Conservation (phyloP, 2,329 filamentous ascomycete species). For the Pestalotiopsis sp. region DNA sequence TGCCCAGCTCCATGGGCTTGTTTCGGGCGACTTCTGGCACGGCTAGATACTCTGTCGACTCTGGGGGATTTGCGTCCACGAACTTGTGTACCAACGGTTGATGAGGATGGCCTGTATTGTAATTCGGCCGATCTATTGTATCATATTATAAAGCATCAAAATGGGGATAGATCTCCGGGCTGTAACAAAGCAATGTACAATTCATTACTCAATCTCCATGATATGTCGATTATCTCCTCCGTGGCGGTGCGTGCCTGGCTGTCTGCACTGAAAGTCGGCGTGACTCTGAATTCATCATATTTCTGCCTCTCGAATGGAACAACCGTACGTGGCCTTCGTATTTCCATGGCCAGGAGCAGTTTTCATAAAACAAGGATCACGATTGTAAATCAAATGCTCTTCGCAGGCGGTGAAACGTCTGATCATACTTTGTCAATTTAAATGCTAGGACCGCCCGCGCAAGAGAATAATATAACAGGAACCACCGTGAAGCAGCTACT, state of each 20-base stretch:
- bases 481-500: neutral
- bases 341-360: no score
- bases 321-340: no score
- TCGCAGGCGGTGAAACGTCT: neutral
- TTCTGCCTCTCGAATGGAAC: no score
- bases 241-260: no score
- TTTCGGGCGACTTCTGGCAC: neutral
- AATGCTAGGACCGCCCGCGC: neutral
- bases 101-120: neutral
- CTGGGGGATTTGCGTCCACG: neutral
- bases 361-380: no score
- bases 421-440: neutral
- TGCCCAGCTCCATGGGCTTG: neutral
- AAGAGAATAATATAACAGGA: neutral
- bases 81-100: neutral
- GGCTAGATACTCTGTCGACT: neutral
- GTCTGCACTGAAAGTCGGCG: neutral
- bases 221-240: neutral
- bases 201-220: neutral
- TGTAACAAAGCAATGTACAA: slow-evolving; percentile 10
- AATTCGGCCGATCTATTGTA: slow-evolving; percentile 8
- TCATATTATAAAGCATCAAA: slow-evolving; percentile 16
- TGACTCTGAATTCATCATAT: no score
- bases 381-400: neutral
- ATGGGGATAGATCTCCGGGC: slow-evolving; percentile 8